Percentiles rank a stretch among this genome's conserved stretches.
Evolutionary conservation across 768 basidiomycete genomes (phyloP).

Genomic region (Boletus subparvulus): DNA sequence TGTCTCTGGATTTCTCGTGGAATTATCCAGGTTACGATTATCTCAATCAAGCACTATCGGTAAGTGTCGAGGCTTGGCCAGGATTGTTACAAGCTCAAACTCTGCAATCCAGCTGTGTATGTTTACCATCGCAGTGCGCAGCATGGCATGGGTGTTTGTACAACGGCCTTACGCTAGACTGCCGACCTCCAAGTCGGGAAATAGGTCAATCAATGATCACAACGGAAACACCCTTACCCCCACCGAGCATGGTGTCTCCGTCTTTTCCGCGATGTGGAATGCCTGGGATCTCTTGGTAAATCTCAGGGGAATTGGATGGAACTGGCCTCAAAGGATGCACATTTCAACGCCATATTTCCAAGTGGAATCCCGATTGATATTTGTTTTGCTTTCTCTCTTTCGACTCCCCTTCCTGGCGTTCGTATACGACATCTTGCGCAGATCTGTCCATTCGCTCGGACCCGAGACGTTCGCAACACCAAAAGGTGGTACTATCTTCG

Average conservation of each 20-base stretch:
- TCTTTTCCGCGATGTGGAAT: conserved; percentile 25
- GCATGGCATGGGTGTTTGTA: conserved; percentile 22
- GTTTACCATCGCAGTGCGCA: conserved; percentile 27
- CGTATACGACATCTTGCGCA: conserved; percentile 3
- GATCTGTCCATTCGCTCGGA: conserved; percentile 26
- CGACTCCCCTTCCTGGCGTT: conserved; percentile 4
- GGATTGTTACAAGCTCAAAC: background rate
- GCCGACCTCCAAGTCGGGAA: conserved; percentile 3
- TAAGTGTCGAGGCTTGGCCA: conserved; percentile 3
- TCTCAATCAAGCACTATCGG: conserved; percentile 25
- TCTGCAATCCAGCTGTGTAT: conserved; percentile 16
- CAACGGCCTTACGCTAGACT: conserved; percentile 12
- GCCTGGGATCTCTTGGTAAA: conserved; percentile 28
- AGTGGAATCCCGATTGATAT: conserved; percentile 21
- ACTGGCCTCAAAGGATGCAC: conserved; percentile 9
- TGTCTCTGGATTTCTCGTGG: conserved; percentile 26
- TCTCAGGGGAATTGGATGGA: conserved; percentile 31
- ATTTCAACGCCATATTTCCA: conserved; percentile 14
- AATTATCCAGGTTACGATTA: conserved; percentile 8
- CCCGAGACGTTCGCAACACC: conserved; percentile 39
- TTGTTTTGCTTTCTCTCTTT: conserved; percentile 15
- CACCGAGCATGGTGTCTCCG: background rate
- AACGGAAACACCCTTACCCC: background rate
- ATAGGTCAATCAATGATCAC: background rate
- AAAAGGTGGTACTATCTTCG: conserved; percentile 39